Conservation (phyloP, 2,329 filamentous ascomycete genomes). For the Fusarium agapanthi region DNA sequence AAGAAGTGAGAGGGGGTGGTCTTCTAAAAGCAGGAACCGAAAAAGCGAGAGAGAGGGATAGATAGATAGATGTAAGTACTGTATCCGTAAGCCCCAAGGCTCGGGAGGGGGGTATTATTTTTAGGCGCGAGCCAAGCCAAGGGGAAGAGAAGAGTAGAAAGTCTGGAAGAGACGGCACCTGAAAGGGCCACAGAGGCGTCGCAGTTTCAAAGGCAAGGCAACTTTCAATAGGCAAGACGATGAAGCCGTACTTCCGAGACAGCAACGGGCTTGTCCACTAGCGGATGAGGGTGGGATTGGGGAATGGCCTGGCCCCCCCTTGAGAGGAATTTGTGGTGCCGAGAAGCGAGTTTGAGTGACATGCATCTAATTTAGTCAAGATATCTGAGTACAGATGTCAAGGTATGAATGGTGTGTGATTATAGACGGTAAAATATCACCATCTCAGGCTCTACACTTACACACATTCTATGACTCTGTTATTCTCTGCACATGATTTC, state of each 20-base stretch:
- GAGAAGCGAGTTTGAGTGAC: slow-evolving; percentile 25
- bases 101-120: neutral
- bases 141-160: neutral
- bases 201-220: slow-evolving; percentile 3
- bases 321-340: slow-evolving; percentile 23
- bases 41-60: neutral
- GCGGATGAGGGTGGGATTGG: slow-evolving; percentile 21
- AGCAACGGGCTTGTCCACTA: slow-evolving; percentile 32
- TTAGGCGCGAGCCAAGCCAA: slow-evolving; percentile 1
- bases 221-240: slow-evolving; percentile 15
- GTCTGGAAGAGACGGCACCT: slow-evolving; percentile 25
- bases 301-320: neutral
- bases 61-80: neutral
- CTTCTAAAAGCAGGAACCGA: slow-evolving; percentile 6
- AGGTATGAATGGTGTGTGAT: neutral
- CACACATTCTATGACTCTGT: neutral
- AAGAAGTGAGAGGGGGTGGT: neutral
- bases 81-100: neutral
- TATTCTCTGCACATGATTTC: neutral
- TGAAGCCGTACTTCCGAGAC: slow-evolving; percentile 44
- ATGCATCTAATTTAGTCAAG: neutral
- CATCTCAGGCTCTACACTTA: neutral
- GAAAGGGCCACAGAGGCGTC: neutral
- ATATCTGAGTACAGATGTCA: neutral
- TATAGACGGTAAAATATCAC: neutral